Percentiles rank a stretch among this genome's conserved stretches.
Conservation (phyloP, 345 rosid species). For the Salix dunnii region DNA sequence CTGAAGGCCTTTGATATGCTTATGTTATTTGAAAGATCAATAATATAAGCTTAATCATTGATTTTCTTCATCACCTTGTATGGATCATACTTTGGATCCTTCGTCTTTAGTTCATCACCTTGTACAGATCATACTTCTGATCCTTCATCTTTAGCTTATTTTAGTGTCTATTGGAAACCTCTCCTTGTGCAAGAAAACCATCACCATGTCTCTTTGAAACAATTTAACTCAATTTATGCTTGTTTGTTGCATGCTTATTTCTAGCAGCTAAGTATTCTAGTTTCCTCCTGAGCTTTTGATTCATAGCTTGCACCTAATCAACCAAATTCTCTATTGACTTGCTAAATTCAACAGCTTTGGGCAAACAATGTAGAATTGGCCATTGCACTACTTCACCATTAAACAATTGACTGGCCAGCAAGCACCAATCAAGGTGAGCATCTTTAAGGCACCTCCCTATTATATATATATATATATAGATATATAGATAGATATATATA, state of each 20-base stretch:
- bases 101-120: neutral
- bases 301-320: neutral
- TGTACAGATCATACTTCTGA: neutral
- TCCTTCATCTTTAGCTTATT: neutral
- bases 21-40: neutral
- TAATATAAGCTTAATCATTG: neutral
- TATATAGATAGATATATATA: too few relatives aligned
- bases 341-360: neutral
- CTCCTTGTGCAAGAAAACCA: neutral
- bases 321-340: neutral
- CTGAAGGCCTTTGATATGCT: neutral
- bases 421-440: too few relatives aligned
- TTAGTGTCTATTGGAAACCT: neutral
- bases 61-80: neutral
- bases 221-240: neutral
- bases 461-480: too few relatives aligned
- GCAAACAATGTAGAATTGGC: neutral
- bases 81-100: neutral
- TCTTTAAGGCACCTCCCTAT: too few relatives aligned
- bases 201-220: neutral
- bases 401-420: too few relatives aligned
- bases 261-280: neutral
- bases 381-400: too few relatives aligned
- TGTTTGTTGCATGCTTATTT: neutral
- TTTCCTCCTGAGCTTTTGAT: neutral